Evolutionary conservation across 2,329 filamentous ascomycete species (phyloP).

Genomic region (Myriosclerotinia scirpicola): DNA sequence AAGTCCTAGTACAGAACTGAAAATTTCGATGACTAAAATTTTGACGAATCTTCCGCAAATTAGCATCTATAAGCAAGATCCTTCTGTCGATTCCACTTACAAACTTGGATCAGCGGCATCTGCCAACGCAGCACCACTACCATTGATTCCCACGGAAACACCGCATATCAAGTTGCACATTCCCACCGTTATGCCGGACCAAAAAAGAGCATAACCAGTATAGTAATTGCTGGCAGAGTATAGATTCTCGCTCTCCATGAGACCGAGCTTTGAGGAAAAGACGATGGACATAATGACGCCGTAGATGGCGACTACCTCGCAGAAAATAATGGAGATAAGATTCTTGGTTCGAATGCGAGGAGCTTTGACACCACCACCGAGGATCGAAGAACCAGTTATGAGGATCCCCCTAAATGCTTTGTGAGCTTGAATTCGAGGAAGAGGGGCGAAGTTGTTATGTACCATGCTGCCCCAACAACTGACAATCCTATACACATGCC

Average conservation of each 20-base stretch:
- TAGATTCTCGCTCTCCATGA: conserved; percentile 61
- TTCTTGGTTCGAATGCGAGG: conserved; percentile 99
- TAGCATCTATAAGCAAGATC: conserved; percentile 21
- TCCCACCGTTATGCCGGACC: conserved; percentile 91
- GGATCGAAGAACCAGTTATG: conserved; percentile 95
- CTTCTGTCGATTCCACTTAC: conserved; percentile 55
- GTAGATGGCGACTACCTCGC: conserved; percentile 99
- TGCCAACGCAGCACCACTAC: conserved; percentile 90
- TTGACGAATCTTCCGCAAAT: conserved; percentile 77
- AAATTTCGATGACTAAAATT: conserved; percentile 98
- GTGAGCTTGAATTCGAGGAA: conserved; percentile 23
- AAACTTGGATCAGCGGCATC: conserved; percentile 90
- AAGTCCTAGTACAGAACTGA: conserved; percentile 93
- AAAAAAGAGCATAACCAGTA: conserved; percentile 93
- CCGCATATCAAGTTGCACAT: conserved; percentile 95
- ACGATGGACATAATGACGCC: conserved; percentile 99
- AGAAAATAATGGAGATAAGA: conserved; percentile 99
- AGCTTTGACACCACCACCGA: conserved; percentile 93
- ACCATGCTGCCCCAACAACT: conserved; percentile 97
- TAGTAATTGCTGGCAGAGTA: conserved; percentile 83
- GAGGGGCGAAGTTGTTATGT: conserved; percentile 36
- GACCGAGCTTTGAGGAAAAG: conserved; percentile 83
- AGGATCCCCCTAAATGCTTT: conserved; percentile 80
- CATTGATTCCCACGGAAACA: conserved; percentile 96
- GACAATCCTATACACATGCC: conserved; percentile 93